Conservation (phyloP, 2,329 filamentous ascomycete species). For the Microdochium trichocladiopsis region DNA sequence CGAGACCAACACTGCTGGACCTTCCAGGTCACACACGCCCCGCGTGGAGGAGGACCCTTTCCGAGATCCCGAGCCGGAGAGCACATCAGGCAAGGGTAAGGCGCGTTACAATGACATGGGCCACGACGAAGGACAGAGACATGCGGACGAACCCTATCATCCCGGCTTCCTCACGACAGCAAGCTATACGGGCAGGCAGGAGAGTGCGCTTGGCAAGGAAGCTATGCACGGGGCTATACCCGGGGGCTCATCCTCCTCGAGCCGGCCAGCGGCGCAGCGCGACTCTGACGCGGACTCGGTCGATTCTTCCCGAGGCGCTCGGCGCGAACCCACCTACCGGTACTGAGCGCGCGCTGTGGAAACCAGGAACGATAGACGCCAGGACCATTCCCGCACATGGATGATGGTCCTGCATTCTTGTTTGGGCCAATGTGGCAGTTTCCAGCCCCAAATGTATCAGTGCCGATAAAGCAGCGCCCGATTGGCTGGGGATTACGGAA, state of each 20-base stretch:
- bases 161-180: slow-evolving; percentile 23
- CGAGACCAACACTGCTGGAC: slow-evolving; percentile 13
- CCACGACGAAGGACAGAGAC: slow-evolving; percentile 8
- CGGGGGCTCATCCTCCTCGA: background rate
- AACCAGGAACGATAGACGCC: too few relatives aligned
- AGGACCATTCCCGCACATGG: too few relatives aligned
- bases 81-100: slow-evolving; percentile 10
- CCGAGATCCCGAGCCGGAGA: slow-evolving; percentile 21
- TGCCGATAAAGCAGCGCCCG: too few relatives aligned
- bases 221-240: slow-evolving; percentile 29
- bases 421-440: too few relatives aligned
- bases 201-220: slow-evolving; percentile 31
- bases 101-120: background rate
- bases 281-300: background rate
- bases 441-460: too few relatives aligned
- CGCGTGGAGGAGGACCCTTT: slow-evolving; percentile 23
- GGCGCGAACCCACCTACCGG: too few relatives aligned
- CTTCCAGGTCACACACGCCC: slow-evolving; percentile 19
- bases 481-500: too few relatives aligned
- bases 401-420: too few relatives aligned
- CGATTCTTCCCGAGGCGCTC: too few relatives aligned
- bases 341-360: too few relatives aligned
- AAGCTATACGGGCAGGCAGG: slow-evolving; percentile 29
- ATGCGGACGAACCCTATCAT: slow-evolving; percentile 25
- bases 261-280: background rate